These are phyloP conservation scores for Penicillium paradoxum DNA, from an alignment of 495 filamentous ascomycete species.

Conservation along the genomic window DNA sequence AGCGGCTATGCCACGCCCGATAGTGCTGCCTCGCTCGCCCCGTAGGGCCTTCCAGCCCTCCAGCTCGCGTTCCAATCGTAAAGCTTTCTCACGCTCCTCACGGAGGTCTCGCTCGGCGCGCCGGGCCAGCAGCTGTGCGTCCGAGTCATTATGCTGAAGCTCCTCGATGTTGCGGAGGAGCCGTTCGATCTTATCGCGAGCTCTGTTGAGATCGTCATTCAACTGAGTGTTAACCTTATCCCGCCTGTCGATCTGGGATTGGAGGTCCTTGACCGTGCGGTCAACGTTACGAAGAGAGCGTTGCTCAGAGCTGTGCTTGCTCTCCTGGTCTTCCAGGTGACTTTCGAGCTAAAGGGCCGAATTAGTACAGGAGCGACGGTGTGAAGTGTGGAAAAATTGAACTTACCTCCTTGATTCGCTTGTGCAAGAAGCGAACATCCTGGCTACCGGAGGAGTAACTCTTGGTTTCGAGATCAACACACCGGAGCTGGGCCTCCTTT, in stretches of 20 bases:
- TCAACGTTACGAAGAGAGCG: constrained; percentile 90
- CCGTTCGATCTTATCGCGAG: constrained; percentile 84
- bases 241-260: constrained; percentile 85
- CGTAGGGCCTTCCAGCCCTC: constrained; percentile 78
- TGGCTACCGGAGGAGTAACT: constrained; percentile 90
- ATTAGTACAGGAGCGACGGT: constrained; percentile 12
- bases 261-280: constrained; percentile 88
- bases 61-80: constrained; percentile 82
- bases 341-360: constrained; percentile 71
- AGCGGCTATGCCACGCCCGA: constrained; percentile 29
- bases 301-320: constrained; percentile 67
- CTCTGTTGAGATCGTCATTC: constrained; percentile 71
- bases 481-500: constrained; percentile 84
- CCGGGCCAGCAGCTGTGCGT: constrained; percentile 71
- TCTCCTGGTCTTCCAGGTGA: constrained; percentile 83
- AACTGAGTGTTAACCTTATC: constrained; percentile 80
- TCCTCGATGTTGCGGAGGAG: constrained; percentile 89
- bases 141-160: constrained; percentile 77
- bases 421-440: constrained; percentile 91
- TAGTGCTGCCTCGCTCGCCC: constrained; percentile 50
- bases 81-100: constrained; percentile 78
- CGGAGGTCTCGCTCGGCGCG: constrained; percentile 85
- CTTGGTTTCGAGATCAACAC: constrained; percentile 95
- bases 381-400: background rate
- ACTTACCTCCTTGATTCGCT: constrained; percentile 90